Evolutionary conservation across 495 filamentous ascomycete species (phyloP), one percentile per base, ranked within the genome.

Genomic region (Lasiosphaeria ovina): DNA sequence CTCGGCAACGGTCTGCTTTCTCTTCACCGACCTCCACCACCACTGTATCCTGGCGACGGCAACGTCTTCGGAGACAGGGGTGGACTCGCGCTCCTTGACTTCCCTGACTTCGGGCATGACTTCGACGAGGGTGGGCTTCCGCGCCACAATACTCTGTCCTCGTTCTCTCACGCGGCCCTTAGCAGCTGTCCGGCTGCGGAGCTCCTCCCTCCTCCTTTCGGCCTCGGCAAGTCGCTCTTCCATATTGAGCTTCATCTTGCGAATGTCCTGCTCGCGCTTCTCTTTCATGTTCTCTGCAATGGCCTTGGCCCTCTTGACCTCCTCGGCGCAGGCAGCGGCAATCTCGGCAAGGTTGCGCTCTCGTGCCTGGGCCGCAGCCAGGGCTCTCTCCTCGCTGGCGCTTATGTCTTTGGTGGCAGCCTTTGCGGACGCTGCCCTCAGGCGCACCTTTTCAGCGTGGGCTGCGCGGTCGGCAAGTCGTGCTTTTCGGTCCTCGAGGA

Each of bases 391-490:
- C 73, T 97, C 91, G 62, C 85, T 84, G 69, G 87, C 85, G 47
- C 62, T 80, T 42, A 66, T 81, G 56, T 76, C 77, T 44, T 84
- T 82, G 16, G 85, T 86, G 12, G 86, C 84, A 42, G 89, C 89
- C 79, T 92, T 96, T 35, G 88, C 89, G 56, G 91, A 73, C n/a
- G 91, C 91, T 49, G 90, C 94, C 57, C 89, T 88, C 56, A 94
- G 77, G 58, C 94, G 90, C n/a, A 98, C 94, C 77, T 96, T 93
- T 72, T 98, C 94, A 51, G 92, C 94, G 76, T 98, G 92, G 48
- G 91, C 90, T 10, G 93, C 95, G 48, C 93, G 85, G 71, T 96
- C 94, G 55, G 95, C 94, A 33, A 98, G 83, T 51, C 93, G 86
- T 6, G 92, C 94, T 72, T 96, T 97, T 45, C 94, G 90, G 66